Evolutionary conservation across 306 rosid species (phyloP), one percentile per base, ranked within the genome.

Genomic region (Cucurbita ficifolia): DNA sequence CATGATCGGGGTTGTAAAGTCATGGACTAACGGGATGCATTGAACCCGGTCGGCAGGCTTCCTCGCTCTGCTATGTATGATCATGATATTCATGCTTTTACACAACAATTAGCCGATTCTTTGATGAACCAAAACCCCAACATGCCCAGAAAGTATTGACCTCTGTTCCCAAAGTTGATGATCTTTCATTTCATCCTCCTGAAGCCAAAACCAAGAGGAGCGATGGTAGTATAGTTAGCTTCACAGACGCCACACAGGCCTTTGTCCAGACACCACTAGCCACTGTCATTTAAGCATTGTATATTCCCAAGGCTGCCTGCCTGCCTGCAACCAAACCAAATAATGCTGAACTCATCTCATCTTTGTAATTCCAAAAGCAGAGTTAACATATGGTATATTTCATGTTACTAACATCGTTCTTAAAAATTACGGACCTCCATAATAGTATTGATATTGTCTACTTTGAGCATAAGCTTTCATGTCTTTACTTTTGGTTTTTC

Each of bases 361-460:
- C n/a, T 60, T 60, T 60, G 70, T 38, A 36, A 62, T 62, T 62
- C 24, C 46, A 59, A 61, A 61, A 17, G 69, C 69, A 61, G 69
- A 61, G 29, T 63, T 38, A 9, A n/a, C n/a, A n/a, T n/a, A n/a
- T n/a, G n/a, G n/a, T n/a, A n/a, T n/a, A n/a, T n/a, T n/a, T n/a
- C n/a, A n/a, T n/a, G n/a, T n/a, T n/a, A n/a, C n/a, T n/a, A n/a
- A n/a, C n/a, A n/a, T n/a, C n/a, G n/a, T n/a, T n/a, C n/a, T n/a
- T n/a, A n/a, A n/a, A n/a, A n/a, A n/a, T n/a, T n/a, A n/a, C n/a
- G n/a, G n/a, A n/a, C n/a, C n/a, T n/a, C n/a, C n/a, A n/a, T n/a
- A n/a, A n/a, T n/a, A n/a, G n/a, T n/a, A n/a, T n/a, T n/a, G n/a
- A n/a, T n/a, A n/a, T n/a, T n/a, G n/a, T n/a, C n/a, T n/a, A n/a